Conservation (phyloP, 2,329 filamentous ascomycete species). For the Nothophaeocryptopus gaeumannii region DNA sequence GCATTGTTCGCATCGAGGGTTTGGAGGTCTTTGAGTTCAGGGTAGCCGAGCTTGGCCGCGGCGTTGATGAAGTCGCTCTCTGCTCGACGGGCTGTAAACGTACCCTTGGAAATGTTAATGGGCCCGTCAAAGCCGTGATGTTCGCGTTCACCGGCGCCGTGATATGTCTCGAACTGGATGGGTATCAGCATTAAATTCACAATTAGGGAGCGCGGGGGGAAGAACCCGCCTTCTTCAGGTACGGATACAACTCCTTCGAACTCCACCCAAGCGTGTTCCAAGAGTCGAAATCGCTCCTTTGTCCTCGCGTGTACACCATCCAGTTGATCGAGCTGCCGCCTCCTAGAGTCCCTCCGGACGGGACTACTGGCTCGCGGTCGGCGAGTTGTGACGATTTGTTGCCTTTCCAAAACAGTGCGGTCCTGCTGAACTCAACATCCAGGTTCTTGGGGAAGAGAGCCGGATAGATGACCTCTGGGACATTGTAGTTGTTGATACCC, state of each 20-base stretch:
- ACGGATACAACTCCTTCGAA: conserved; percentile 51
- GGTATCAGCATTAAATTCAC: not conserved
- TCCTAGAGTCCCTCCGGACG: conserved; percentile 54
- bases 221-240: conserved; percentile 51
- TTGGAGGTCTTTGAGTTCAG: conserved; percentile 54
- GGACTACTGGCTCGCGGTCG: conserved; percentile 44
- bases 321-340: conserved; percentile 50
- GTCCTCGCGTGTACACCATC: conserved; percentile 45
- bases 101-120: conserved; percentile 54
- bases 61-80: conserved; percentile 54
- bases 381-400: conserved; percentile 47
- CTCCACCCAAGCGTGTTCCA: conserved; percentile 55
- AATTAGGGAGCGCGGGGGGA: not conserved
- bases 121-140: conserved; percentile 56
- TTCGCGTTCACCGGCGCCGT: conserved; percentile 44
- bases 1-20: conserved; percentile 47
- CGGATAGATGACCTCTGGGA: conserved; percentile 50
- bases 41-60: conserved; percentile 48
- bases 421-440: conserved; percentile 45
- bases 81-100: conserved; percentile 38
- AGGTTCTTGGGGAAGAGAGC: conserved; percentile 51
- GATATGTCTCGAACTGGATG: conserved; percentile 54
- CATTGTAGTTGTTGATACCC: conserved; percentile 53
- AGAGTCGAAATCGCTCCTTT: conserved; percentile 50
- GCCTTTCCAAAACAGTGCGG: conserved; percentile 52